Percentiles rank a stretch among this genome's conserved stretches.
Evolutionary conservation across 129 eudicot species (phyloP).

Genomic region (Daucus carota): DH1_v3.0 NC_030385.2:32400501-32401000

Average conservation of each 20-base stretch:
- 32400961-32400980: too few species aligned
- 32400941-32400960: too few species aligned
- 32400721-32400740: slow-evolving; percentile 66
- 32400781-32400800: slow-evolving; percentile 77
- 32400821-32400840: too few species aligned
- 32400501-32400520: neutral
- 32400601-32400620: neutral
- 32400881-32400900: too few species aligned
- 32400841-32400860: too few species aligned
- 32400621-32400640: neutral
- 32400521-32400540: slow-evolving; percentile 9
- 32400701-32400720: slow-evolving; percentile 1
- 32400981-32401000: too few species aligned
- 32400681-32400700: slow-evolving; percentile 12
- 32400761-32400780: slow-evolving; percentile 75
- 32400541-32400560: slow-evolving; percentile 10
- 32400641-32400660: slow-evolving; percentile 1
- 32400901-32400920: too few species aligned
- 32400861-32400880: too few species aligned
- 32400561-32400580: slow-evolving; percentile 14
- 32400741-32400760: slow-evolving; percentile 63
- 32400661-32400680: slow-evolving; percentile 6
- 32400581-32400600: slow-evolving; percentile 18
- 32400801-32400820: too few species aligned
- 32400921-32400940: too few species aligned